Conservation (phyloP, 2,329 filamentous ascomycete species). For the Endocalyx cinctus region DNA sequence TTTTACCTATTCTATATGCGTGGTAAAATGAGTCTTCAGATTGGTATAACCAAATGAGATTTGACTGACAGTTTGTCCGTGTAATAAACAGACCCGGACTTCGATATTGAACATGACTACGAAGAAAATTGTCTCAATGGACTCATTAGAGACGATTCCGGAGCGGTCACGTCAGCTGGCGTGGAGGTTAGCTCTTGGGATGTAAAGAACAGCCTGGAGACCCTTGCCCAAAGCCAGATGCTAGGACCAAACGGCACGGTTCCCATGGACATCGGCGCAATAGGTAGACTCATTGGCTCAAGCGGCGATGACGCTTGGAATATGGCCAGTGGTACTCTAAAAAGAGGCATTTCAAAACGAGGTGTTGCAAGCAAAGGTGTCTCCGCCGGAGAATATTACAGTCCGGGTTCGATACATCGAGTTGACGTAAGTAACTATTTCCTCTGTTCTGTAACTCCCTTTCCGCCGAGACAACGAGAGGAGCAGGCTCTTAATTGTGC, state of each 20-base stretch:
- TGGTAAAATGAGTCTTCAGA: no score
- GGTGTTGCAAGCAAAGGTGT: slow-evolving; percentile 6
- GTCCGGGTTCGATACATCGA: slow-evolving; percentile 36
- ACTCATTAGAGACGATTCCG: neutral
- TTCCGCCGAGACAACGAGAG: no score
- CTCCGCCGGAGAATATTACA: slow-evolving; percentile 12
- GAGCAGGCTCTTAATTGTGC: no score
- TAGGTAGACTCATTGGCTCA: neutral
- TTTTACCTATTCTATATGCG: no score
- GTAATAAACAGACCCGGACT: slow-evolving; percentile 42
- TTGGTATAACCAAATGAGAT: no score
- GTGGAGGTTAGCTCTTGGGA: no score
- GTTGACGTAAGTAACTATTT: no score
- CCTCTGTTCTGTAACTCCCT: no score
- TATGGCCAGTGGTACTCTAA: no score
- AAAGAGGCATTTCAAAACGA: no score
- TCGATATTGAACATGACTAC: slow-evolving; percentile 39
- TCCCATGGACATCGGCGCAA: neutral
- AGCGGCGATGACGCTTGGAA: no score
- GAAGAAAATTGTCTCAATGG: slow-evolving; percentile 31
- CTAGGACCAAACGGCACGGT: neutral
- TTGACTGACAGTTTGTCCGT: no score
- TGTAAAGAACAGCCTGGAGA: neutral
- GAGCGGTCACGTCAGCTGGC: neutral
- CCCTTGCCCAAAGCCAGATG: neutral